Conservation (phyloP, 2,329 filamentous ascomycete species). For the Madurella fahalii region DNA sequence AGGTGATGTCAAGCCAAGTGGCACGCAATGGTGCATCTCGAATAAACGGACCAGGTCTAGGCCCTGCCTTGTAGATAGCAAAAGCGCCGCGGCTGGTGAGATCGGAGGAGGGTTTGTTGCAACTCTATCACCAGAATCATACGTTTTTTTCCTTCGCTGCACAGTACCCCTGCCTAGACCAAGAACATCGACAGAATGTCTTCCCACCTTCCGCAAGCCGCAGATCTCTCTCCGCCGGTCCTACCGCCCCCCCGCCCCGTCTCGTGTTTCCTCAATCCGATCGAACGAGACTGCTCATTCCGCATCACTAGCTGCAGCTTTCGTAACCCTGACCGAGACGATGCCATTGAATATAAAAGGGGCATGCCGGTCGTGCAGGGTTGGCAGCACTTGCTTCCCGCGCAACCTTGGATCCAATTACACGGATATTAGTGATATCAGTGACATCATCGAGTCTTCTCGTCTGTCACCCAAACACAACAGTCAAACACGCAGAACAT, state of each 20-base stretch:
- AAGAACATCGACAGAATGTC: constrained; percentile 2
- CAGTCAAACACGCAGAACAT: constrained; percentile 6
- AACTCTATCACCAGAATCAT: constrained; percentile 1
- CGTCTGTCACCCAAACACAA: constrained; percentile 1
- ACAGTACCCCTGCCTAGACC: neutral
- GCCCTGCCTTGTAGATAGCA: no score
- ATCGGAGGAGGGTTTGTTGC: no score
- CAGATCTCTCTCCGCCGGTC: neutral
- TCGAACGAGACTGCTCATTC: neutral
- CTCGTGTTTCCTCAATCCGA: constrained; percentile 4
- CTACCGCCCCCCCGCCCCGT: neutral
- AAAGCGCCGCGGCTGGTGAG: no score
- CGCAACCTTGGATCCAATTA: neutral
- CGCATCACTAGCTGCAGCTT: neutral
- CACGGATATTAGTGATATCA: neutral
- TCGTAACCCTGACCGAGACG: constrained; percentile 1
- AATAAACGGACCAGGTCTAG: no score
- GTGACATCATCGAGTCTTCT: constrained; percentile 10
- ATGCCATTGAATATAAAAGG: constrained; percentile 6
- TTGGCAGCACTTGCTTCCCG: neutral
- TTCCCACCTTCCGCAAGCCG: neutral
- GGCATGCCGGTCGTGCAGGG: neutral
- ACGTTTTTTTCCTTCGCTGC: constrained; percentile 1
- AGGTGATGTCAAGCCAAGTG: no score
- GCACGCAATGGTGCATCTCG: no score